These are phyloP conservation scores for Pleomassaria siparia DNA, from an alignment of 2,329 filamentous ascomycete species.

Conservation along the genomic window DNA sequence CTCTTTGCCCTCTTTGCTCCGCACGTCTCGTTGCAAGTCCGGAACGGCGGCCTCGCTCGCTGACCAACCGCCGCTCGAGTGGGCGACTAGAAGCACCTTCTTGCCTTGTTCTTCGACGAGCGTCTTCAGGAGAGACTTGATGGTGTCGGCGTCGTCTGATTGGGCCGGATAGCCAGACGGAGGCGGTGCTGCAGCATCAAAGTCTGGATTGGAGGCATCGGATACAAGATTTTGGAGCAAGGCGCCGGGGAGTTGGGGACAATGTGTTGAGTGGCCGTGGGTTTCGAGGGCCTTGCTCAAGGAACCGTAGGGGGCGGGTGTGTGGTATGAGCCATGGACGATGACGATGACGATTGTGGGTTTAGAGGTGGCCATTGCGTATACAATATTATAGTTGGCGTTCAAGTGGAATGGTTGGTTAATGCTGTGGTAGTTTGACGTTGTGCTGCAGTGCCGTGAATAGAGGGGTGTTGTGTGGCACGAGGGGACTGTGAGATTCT, in stretches of 20 bases:
- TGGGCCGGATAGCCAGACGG: slow-evolving; percentile 4
- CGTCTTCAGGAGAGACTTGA: slow-evolving; percentile 2
- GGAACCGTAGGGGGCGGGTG: slow-evolving; percentile 3
- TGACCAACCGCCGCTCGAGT: slow-evolving; percentile 9
- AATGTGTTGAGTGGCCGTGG: slow-evolving; percentile 3
- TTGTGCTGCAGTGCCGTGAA: no score
- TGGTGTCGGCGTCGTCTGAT: slow-evolving; percentile 3
- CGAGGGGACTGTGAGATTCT: no score
- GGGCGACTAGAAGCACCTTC: slow-evolving; percentile 7
- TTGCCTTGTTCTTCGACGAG: slow-evolving; percentile 9
- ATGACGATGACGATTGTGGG: slow-evolving; percentile 3
- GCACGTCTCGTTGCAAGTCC: slow-evolving; percentile 3
- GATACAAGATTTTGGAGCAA: slow-evolving; percentile 1
- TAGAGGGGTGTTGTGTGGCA: no score
- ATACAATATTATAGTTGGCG: neutral
- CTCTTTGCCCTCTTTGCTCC: neutral
- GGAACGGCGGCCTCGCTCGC: slow-evolving; percentile 6
- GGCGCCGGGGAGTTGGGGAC: slow-evolving; percentile 9
- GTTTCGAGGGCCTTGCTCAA: slow-evolving; percentile 1
- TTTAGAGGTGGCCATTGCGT: neutral
- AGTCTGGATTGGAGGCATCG: slow-evolving; percentile 4
- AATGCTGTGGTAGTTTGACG: neutral
- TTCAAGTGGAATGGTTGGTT: neutral
- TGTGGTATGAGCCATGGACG: slow-evolving; percentile 9
- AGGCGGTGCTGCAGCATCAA: slow-evolving; percentile 3